Percentiles rank a stretch among this genome's conserved stretches.
Evolutionary conservation across 768 basidiomycete genomes (phyloP).

Genomic region (Lactarius sanguifluus): DNA sequence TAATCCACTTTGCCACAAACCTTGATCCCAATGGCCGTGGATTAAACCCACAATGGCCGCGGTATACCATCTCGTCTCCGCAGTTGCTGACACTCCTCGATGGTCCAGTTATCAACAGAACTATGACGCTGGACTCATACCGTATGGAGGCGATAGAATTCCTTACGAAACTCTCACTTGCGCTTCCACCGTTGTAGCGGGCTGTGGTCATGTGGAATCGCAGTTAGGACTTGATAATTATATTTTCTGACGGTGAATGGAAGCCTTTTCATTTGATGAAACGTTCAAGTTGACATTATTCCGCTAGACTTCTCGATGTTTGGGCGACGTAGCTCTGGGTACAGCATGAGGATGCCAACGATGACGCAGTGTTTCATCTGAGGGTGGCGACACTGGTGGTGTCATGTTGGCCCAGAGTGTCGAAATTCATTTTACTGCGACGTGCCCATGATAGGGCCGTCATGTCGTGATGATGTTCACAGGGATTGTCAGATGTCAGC

Average conservation of each 20-base stretch:
- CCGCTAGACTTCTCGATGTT: no score
- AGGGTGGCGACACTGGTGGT: no score
- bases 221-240: not conserved
- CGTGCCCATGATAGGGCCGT: no score
- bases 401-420: no score
- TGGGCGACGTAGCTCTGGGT: no score
- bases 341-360: no score
- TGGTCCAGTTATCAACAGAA: not conserved
- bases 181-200: not conserved
- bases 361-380: no score
- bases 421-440: no score
- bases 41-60: constrained; percentile 23
- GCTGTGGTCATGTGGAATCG: not conserved
- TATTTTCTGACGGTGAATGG: not conserved
- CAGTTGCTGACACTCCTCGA: constrained; percentile 27
- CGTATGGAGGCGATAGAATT: constrained; percentile 16
- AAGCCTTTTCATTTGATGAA: not conserved
- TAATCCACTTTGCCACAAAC: constrained; percentile 33
- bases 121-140: constrained; percentile 30
- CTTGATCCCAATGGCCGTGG: constrained; percentile 34
- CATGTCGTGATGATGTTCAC: no score
- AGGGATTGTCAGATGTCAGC: no score
- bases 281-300: no score
- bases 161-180: constrained; percentile 15
- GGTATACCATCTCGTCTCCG: constrained; percentile 15